Evolutionary conservation across 2,329 filamentous ascomycete genomes (phyloP).

Genomic region (Neonectria sp.): DNA sequence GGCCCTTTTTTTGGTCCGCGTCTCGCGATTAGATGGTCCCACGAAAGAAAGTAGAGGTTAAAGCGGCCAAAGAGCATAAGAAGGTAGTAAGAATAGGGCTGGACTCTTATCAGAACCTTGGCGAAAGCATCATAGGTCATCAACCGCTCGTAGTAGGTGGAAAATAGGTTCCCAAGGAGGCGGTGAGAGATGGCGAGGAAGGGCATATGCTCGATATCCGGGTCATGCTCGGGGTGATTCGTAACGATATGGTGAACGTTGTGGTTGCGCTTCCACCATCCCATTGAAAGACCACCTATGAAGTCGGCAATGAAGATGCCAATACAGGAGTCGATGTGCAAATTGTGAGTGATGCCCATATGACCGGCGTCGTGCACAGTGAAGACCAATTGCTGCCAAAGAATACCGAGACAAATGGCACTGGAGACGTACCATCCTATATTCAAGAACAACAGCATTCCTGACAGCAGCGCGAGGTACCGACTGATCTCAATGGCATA

Average conservation of each 20-base stretch:
- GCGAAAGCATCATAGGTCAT: conserved; percentile 85
- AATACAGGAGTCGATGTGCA: conserved; percentile 84
- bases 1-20: conserved; percentile 81
- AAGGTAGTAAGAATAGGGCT: conserved; percentile 88
- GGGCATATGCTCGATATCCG: conserved; percentile 92
- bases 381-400: conserved; percentile 97
- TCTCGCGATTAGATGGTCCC: conserved; percentile 80
- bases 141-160: conserved; percentile 86
- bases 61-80: conserved; percentile 83
- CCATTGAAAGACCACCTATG: conserved; percentile 89
- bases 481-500: conserved; percentile 83
- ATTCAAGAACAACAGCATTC: conserved; percentile 68
- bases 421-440: conserved; percentile 78
- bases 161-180: conserved; percentile 79
- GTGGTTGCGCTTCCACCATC: conserved; percentile 98
- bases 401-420: conserved; percentile 81
- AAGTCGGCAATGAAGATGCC: conserved; percentile 94
- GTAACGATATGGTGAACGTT: conserved; percentile 98
- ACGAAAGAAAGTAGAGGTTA: conserved; percentile 88
- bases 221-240: conserved; percentile 96
- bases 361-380: conserved; percentile 95
- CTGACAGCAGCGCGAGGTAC: conserved; percentile 75
- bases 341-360: conserved; percentile 96
- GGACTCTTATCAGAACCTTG: conserved; percentile 77
- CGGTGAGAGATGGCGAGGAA: conserved; percentile 90